Evolutionary conservation across 2,329 filamentous ascomycete species (phyloP).

Genomic region (Aspergillus sp.): DNA sequence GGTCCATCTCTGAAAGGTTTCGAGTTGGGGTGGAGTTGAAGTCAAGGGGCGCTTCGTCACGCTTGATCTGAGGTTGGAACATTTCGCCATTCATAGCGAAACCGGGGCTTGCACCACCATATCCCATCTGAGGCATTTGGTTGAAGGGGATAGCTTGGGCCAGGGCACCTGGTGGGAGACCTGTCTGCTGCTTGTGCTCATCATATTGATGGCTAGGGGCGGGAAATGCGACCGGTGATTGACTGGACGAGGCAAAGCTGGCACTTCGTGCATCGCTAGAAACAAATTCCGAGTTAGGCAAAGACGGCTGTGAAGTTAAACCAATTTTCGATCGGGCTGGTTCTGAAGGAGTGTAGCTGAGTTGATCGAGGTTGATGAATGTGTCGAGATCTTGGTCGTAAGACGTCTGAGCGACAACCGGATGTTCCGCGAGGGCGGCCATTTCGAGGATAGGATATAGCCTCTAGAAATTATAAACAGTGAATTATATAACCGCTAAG

Average conservation of each 20-base stretch:
- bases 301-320: constrained; percentile 37
- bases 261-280: constrained; percentile 31
- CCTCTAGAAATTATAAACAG: background rate
- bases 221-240: constrained; percentile 60
- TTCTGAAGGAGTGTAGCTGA: constrained; percentile 40
- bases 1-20: constrained; percentile 59
- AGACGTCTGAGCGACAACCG: constrained; percentile 26
- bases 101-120: constrained; percentile 35
- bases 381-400: constrained; percentile 49
- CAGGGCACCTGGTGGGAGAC: constrained; percentile 80
- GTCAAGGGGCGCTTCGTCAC: constrained; percentile 55
- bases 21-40: constrained; percentile 65
- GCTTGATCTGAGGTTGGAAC: constrained; percentile 49
- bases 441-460: constrained; percentile 18
- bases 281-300: constrained; percentile 37
- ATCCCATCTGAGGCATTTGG: constrained; percentile 50
- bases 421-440: constrained; percentile 38
- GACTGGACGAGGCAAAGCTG: constrained; percentile 36
- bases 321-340: constrained; percentile 36
- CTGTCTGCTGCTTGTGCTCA: constrained; percentile 92
- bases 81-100: constrained; percentile 58
- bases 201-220: constrained; percentile 94
- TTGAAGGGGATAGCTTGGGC: constrained; percentile 78
- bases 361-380: constrained; percentile 48
- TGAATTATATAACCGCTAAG: background rate